phyloP scores from a whole-genome alignment of 805 yeast species.

The Peterozyma toletana region DNA sequence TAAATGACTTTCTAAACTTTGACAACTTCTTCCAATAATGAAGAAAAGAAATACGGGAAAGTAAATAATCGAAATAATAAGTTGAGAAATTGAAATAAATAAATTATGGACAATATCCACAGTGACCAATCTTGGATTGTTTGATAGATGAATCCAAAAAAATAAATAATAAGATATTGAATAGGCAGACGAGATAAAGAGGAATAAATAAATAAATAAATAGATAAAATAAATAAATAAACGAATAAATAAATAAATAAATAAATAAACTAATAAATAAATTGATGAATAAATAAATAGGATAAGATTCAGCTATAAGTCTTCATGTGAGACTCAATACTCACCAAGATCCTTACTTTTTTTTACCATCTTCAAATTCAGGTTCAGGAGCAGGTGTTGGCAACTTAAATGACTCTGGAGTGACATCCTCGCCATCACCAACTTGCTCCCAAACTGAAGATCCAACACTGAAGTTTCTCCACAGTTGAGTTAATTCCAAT shows the following conservation, averaged over 20 bases:
- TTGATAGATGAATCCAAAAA: no score
- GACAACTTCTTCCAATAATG: no score
- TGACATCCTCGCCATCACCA: slow-evolving; percentile 76
- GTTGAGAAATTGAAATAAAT: no score
- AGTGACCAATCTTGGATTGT: no score
- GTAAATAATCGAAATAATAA: no score
- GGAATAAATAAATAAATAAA: background rate
- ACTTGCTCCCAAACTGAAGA: slow-evolving; percentile 90
- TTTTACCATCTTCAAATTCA: slow-evolving; percentile 32
- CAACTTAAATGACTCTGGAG: slow-evolving; percentile 75
- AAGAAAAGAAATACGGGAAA: no score
- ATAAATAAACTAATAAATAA: slow-evolving; percentile 1
- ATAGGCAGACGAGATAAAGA: background rate
- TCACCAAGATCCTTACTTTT: slow-evolving; percentile 17
- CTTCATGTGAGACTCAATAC: no score
- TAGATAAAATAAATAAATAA: background rate
- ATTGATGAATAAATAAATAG: background rate
- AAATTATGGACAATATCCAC: no score
- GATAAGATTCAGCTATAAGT: background rate
- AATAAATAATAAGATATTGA: no score
- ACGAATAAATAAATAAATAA: slow-evolving; percentile 1
- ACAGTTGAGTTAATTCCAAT: slow-evolving; percentile 84
- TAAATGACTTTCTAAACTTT: no score
- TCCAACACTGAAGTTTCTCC: slow-evolving; percentile 85
- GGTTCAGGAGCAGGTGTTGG: slow-evolving; percentile 81